phyloP scores from a whole-genome alignment of 225 moss, liverwort and hornwort species.

The Bryum argenteum region DNA sequence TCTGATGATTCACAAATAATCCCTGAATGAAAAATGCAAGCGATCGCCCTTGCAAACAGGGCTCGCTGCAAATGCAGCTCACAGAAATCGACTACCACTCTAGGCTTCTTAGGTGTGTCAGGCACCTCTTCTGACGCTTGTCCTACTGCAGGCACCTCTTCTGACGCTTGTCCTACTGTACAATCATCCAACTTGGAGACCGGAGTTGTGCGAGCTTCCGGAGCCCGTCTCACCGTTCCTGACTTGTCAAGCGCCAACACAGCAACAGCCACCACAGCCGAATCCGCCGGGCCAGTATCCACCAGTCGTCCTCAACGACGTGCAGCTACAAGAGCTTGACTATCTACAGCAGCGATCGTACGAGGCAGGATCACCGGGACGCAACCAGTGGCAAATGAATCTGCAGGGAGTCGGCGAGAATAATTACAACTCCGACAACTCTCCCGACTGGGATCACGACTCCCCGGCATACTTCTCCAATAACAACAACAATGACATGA shows the following conservation, averaged over 20 bases:
- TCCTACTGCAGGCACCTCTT: too few relatives aligned
- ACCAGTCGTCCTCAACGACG: background rate
- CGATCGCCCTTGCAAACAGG: constrained; percentile 19
- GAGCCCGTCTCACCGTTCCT: background rate
- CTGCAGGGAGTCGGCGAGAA: constrained; percentile 31
- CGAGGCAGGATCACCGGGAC: constrained; percentile 24
- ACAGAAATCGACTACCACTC: constrained; percentile 19
- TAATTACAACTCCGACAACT: constrained; percentile 14
- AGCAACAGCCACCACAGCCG: background rate
- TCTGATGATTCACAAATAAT: constrained; percentile 16
- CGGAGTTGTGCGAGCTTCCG: constrained; percentile 2
- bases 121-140: constrained; percentile 49
- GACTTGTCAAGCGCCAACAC: background rate
- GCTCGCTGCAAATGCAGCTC: constrained; percentile 25
- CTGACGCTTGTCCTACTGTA: too few relatives aligned
- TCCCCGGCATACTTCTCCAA: constrained; percentile 17
- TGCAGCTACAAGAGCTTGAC: constrained; percentile 14
- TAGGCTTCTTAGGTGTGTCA: constrained; percentile 30
- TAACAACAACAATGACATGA: constrained; percentile 10
- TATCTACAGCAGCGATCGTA: constrained; percentile 15
- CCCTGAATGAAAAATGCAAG: constrained; percentile 17
- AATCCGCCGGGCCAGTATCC: background rate
- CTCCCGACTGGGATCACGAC: constrained; percentile 23
- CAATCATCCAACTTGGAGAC: background rate
- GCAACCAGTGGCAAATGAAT: constrained; percentile 36